Evolutionary conservation across 129 eudicot species (phyloP), one percentile per base, ranked within the genome.

Genomic region (Chrysanthemum seticuspe): DNA sequence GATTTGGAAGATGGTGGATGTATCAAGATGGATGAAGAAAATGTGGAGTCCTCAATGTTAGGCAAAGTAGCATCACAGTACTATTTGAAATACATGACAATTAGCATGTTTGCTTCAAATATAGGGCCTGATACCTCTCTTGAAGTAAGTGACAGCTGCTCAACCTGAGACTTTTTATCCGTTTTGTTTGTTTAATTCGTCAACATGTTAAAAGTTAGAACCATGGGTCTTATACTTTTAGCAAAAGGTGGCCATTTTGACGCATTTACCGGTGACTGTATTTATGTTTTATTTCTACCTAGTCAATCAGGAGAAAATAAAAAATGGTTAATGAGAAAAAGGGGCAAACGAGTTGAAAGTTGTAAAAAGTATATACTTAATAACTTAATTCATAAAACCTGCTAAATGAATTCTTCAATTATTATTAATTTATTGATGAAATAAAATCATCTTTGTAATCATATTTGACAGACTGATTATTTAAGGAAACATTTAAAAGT

Each of bases 1-100:
- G 98, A 93, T 83, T 85, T 93, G 73, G 98, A 93, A 88, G 98
- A 93, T 78, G 78, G 91, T 78, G 98, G 98, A 54, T 93, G 98
- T 79, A 84, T 93, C 58, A 86, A 84, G 61, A 86, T 90, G 61
- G 67, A 76, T 66, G 98, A 90, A 71, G 95, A 90, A 73, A 83
- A 83, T 67, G 97, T 93, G 80, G 96, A 84, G 68, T 89, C 98
- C 13, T 57, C 72, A 78, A 90, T 93, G 90, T 82, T 93, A 73
- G 98, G 97, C 58, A 78, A 92, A 77, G 81, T 90, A 66, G 98
- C 97, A 57, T 90, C 98, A 74, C 98, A 93, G 68, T 93, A 93
- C 74, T 93, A 93, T 87, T 85, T 93, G 49, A 93, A 85, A 71
- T 90, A 90, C 81, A 79, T 85, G 78, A 93, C 98, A 31, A 87